Evolutionary conservation across 1,284 basidiomycete species (phyloP).

Genomic region (Cutaneotrichosporon mucoides): DNA sequence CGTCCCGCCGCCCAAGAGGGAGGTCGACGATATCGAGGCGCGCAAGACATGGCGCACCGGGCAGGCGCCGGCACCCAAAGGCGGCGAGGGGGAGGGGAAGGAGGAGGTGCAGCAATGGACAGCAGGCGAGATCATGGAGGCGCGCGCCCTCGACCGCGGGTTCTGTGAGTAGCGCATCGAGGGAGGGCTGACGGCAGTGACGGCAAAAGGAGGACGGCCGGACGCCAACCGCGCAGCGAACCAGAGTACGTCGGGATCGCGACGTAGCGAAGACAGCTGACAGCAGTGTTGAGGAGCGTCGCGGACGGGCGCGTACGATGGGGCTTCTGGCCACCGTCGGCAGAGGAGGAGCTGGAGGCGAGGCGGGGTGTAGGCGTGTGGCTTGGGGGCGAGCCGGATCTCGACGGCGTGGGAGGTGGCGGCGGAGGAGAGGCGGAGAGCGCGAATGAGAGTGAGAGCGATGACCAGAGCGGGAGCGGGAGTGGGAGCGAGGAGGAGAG

Average conservation of each 20-base stretch:
- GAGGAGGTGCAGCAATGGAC: conserved; percentile 35
- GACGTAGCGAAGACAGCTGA: not conserved
- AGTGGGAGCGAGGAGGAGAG: conserved; percentile 77
- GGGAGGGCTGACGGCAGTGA: conserved; percentile 49
- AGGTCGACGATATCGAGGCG: conserved; percentile 40
- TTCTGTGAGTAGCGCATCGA: conserved; percentile 50
- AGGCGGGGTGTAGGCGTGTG: conserved; percentile 10
- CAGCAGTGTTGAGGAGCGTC: conserved; percentile 62
- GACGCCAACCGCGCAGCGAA: conserved; percentile 88
- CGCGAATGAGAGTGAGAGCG: conserved; percentile 57
- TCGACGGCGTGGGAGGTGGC: conserved; percentile 50
- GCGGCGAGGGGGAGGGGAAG: too few relatives aligned
- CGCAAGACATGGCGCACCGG: conserved; percentile 39
- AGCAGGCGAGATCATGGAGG: conserved; percentile 66
- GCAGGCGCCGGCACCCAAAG: not conserved
- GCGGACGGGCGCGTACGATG: conserved; percentile 75
- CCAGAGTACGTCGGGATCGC: conserved; percentile 48
- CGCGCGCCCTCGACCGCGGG: conserved; percentile 69
- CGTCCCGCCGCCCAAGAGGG: conserved; percentile 49
- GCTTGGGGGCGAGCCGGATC: conserved; percentile 6
- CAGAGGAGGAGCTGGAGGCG: not conserved
- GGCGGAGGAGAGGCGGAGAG: conserved; percentile 70
- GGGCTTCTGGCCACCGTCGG: conserved; percentile 70
- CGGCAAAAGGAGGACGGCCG: conserved; percentile 80
- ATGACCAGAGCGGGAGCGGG: conserved; percentile 39